phyloP scores from a whole-genome alignment of 1,284 basidiomycete genomes.

The Pterula multifida region DNA sequence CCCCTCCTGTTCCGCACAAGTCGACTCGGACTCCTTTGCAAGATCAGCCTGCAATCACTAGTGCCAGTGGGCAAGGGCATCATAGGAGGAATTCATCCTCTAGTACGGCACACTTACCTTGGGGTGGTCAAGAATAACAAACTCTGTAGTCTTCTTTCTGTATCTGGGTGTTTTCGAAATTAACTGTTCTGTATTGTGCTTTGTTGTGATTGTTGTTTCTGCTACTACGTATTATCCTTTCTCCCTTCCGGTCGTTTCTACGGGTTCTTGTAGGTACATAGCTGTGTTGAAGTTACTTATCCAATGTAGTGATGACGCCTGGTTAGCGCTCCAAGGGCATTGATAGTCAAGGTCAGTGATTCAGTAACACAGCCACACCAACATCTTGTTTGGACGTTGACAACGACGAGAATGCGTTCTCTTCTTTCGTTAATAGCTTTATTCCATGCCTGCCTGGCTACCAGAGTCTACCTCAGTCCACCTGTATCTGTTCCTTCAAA shows the following conservation, averaged over 20 bases:
- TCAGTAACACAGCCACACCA: not conserved
- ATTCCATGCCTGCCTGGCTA: constrained; percentile 18
- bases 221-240: no score
- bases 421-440: not conserved
- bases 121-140: not conserved
- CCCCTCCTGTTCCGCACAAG: not conserved
- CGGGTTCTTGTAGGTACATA: no score
- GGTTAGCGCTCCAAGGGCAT: no score
- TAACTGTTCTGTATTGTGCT: not conserved
- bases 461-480: constrained; percentile 43
- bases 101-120: not conserved
- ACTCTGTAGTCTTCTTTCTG: not conserved
- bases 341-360: not conserved
- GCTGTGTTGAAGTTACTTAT: no score
- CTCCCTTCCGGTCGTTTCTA: no score
- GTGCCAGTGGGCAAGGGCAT: not conserved
- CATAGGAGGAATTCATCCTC: not conserved
- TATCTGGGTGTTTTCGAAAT: not conserved
- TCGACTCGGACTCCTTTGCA: not conserved
- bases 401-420: not conserved
- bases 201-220: not conserved
- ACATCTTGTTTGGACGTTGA: not conserved
- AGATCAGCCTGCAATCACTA: not conserved
- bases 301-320: no score
- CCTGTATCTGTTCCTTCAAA: constrained; percentile 20